These are phyloP conservation scores for Hura crepitans DNA, from an alignment of 441 rosid species.

Conservation along the genomic window DNA sequence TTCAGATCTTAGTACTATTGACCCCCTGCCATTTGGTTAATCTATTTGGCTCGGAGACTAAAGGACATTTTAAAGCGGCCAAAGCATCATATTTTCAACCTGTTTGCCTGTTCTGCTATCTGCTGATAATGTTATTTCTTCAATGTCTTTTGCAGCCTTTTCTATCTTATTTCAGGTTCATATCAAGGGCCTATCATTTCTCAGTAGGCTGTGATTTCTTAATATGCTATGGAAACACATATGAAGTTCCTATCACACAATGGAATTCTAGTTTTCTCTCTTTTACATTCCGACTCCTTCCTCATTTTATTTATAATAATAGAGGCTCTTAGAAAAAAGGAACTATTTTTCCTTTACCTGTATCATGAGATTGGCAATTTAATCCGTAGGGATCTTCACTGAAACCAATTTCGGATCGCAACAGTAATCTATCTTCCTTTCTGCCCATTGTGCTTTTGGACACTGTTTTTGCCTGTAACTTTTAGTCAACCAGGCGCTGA, in stretches of 20 bases:
- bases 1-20: not conserved
- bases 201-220: not conserved
- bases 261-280: constrained; percentile 1
- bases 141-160: not conserved
- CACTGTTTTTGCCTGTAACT: not conserved
- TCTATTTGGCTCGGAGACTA: not conserved
- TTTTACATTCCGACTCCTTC: not conserved
- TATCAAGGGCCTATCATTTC: not conserved
- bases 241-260: not conserved
- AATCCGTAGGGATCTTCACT: not conserved
- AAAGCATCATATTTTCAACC: not conserved
- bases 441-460: constrained; percentile 1
- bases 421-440: not conserved
- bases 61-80: not conserved
- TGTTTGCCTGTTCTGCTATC: not conserved
- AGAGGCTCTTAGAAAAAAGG: not conserved
- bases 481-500: not conserved
- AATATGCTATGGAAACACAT: not conserved
- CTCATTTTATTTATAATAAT: not conserved
- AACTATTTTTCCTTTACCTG: not conserved
- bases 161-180: not conserved
- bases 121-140: not conserved
- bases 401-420: not conserved
- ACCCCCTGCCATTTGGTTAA: not conserved
- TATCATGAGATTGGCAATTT: not conserved